Conservation (phyloP, 2,329 filamentous ascomycete genomes). For the Helotiales sp. region DNA sequence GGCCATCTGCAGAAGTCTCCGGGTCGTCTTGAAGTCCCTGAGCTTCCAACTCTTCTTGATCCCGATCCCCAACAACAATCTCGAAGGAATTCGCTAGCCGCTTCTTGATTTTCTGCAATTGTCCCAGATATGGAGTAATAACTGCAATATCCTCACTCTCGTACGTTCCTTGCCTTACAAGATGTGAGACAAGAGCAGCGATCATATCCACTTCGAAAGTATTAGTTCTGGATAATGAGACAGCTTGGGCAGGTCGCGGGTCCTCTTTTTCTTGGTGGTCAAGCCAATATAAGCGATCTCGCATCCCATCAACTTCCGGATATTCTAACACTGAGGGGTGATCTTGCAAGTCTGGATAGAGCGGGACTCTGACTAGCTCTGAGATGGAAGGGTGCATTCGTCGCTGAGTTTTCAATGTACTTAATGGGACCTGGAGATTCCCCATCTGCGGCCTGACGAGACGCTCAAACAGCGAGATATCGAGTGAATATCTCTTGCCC, state of each 20-base stretch:
- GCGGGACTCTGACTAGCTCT: conserved; percentile 52
- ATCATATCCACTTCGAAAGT: conserved; percentile 64
- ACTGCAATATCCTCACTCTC: conserved; percentile 63
- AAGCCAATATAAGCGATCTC: conserved; percentile 58
- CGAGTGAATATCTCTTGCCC: conserved; percentile 42
- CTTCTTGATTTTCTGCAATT: conserved; percentile 51
- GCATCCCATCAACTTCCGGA: conserved; percentile 54
- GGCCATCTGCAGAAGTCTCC: conserved; percentile 14
- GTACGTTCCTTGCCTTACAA: conserved; percentile 66
- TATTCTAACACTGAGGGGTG: conserved; percentile 39
- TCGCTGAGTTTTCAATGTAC: conserved; percentile 55
- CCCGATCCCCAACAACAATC: conserved; percentile 62
- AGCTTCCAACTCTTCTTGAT: conserved; percentile 52
- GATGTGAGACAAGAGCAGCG: conserved; percentile 59
- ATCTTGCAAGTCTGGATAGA: conserved; percentile 60
- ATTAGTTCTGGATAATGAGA: conserved; percentile 61
- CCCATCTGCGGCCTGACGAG: conserved; percentile 37
- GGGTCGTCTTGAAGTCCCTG: conserved; percentile 23
- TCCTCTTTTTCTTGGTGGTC: conserved; percentile 53
- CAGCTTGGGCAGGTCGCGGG: conserved; percentile 53
- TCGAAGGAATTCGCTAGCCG: conserved; percentile 51
- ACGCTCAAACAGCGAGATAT: conserved; percentile 53
- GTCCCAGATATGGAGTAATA: conserved; percentile 64
- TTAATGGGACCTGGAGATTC: conserved; percentile 32
- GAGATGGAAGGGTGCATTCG: conserved; percentile 67